These are phyloP conservation scores for Sporothrix protearum DNA, from an alignment of 2,329 filamentous ascomycete species.

Conservation along the genomic window DNA sequence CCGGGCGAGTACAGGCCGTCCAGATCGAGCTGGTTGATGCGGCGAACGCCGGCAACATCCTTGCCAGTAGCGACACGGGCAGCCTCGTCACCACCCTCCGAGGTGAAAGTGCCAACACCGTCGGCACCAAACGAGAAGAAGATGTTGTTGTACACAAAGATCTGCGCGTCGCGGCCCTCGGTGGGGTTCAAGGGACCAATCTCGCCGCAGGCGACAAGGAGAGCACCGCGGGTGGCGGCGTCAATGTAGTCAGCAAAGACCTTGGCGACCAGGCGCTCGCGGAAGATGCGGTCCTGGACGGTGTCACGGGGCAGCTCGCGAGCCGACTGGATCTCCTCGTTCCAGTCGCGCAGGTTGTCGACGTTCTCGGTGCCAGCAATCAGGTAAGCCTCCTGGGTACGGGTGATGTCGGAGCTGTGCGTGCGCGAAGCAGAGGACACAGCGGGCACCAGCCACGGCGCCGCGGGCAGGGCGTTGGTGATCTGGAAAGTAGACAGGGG, in stretches of 20 bases:
- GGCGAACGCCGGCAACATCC: conserved; percentile 88
- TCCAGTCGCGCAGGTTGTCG: conserved; percentile 95
- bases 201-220: conserved; percentile 88
- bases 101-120: conserved; percentile 93
- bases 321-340: conserved; percentile 97
- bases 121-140: conserved; percentile 99
- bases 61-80: conserved; percentile 94
- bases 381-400: conserved; percentile 89
- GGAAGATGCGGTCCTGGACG: conserved; percentile 92
- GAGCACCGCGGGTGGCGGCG: conserved; percentile 84
- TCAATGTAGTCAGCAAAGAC: conserved; percentile 98
- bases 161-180: conserved; percentile 87
- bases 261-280: conserved; percentile 89
- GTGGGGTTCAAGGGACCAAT: conserved; percentile 93
- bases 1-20: conserved; percentile 91
- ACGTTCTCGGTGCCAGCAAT: conserved; percentile 89
- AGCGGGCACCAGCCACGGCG: conserved; percentile 82
- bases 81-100: conserved; percentile 93
- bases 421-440: conserved; percentile 60
- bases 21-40: conserved; percentile 96
- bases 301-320: conserved; percentile 89
- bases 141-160: conserved; percentile 99
- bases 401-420: conserved; percentile 79
- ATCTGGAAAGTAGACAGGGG: conserved; percentile 92
- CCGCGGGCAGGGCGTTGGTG: conserved; percentile 87